Evolutionary conservation across 2,329 filamentous ascomycete species (phyloP), one percentile per base, ranked within the genome.

Genomic region (Dendryphion nanum): DNA sequence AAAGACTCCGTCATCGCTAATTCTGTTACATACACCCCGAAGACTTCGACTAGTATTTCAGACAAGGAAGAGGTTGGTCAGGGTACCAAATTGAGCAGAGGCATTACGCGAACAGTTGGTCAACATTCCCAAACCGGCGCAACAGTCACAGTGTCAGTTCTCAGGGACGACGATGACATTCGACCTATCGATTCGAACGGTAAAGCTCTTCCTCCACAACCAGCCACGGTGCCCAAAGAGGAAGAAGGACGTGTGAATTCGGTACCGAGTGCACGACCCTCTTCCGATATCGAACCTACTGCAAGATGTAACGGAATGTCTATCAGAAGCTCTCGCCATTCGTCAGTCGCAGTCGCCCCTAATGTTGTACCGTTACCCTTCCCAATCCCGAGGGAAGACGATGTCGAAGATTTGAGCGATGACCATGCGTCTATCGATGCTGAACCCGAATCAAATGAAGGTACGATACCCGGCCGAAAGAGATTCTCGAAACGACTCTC

Each of bases 321-420:
- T n/a, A n/a, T n/a, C n/a, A n/a, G n/a, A n/a, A n/a, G 13, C 12
- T 17, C 29, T 15, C 10, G 29, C 3, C 37, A 34, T 5, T 36
- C 41, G 2, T 67, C 68, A 2, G 65, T 65, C 4, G 61, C 37
- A 18, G 33, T 69, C 12, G 67, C 75, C 18, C 61, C 63, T n/a
- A 78, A 78, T 4, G 65, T 74, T 6, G 69, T 85, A 1, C 81
- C 84, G 13, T 68, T 87, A 2, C 84, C 85, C 0, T 86, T 87
- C 61, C 75, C 60, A 7, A 69, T 86, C 2, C 80, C 81, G 1
- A 61, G 63, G 15, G 66, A 70, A 10, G 66, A 71, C 2, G 66
- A 72, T 4, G 59, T 67, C 5, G 32, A 42, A 15, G 51, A 44
- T n/a, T 69, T 76, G 5, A 72, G 73, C 13, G 74, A 76, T 15